Conservation (phyloP, 2,329 filamentous ascomycete genomes). For the Claviceps spartinae region DNA sequence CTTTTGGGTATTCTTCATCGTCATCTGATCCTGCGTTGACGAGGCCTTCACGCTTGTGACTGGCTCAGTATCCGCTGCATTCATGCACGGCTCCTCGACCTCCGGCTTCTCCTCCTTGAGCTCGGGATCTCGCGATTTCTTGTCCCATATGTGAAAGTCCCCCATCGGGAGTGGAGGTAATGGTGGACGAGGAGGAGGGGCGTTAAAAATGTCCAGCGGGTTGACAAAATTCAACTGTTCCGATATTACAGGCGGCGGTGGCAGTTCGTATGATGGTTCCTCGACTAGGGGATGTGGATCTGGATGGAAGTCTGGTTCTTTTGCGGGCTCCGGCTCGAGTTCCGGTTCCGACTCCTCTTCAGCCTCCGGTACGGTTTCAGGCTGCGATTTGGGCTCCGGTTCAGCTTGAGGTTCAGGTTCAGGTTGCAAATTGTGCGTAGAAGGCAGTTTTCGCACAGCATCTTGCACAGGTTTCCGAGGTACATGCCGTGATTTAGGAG, state of each 20-base stretch:
- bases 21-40: conserved; percentile 7
- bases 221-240: conserved; percentile 22
- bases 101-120: conserved; percentile 7
- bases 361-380: background rate
- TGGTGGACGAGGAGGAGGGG: conserved; percentile 14
- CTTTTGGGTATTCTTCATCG: conserved; percentile 4
- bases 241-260: conserved; percentile 3
- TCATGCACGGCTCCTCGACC: background rate
- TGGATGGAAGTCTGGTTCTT: background rate
- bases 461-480: conserved; percentile 3
- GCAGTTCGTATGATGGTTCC: background rate
- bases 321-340: background rate
- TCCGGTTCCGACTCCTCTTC: background rate
- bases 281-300: background rate
- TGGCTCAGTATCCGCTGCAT: background rate
- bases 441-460: background rate
- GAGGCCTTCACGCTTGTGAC: conserved; percentile 4
- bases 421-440: background rate
- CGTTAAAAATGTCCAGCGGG: conserved; percentile 23
- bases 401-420: background rate
- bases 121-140: conserved; percentile 2
- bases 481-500: conserved; percentile 4
- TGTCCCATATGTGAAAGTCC: conserved; percentile 9
- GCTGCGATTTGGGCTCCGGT: background rate
- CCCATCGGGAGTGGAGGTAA: conserved; percentile 14